phyloP scores from a whole-genome alignment of 2,329 filamentous ascomycete species.

The Rutstroemia sp. region DNA sequence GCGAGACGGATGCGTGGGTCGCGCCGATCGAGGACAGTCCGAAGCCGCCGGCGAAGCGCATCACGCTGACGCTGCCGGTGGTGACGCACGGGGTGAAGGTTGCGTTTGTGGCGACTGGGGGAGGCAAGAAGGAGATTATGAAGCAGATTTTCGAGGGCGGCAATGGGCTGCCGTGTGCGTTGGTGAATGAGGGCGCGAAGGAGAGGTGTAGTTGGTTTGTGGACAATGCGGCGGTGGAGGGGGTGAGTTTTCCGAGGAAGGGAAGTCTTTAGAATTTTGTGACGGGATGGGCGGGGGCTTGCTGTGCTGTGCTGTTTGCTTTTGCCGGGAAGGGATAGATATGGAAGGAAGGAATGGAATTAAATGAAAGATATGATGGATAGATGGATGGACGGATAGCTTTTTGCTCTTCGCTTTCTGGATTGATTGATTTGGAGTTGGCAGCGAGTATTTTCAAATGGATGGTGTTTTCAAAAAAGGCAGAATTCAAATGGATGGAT shows the following conservation, averaged over 20 bases:
- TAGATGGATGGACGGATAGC: background rate
- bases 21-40: constrained; percentile 87
- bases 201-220: constrained; percentile 95
- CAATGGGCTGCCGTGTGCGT: constrained; percentile 68
- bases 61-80: constrained; percentile 88
- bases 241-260: constrained; percentile 72
- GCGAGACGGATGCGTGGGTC: constrained; percentile 87
- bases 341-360: too few species aligned
- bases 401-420: background rate
- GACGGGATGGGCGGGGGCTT: too few species aligned
- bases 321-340: background rate
- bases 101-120: constrained; percentile 87
- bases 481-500: background rate
- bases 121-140: constrained; percentile 82
- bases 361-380: too few species aligned
- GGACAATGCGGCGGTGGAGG: constrained; percentile 77
- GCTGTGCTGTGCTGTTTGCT: too few species aligned
- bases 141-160: constrained; percentile 84
- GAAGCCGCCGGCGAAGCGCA: constrained; percentile 84
- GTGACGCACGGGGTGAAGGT: constrained; percentile 80
- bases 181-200: constrained; percentile 78
- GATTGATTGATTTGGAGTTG: background rate
- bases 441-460: background rate
- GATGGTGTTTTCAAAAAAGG: background rate
- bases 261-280: constrained; percentile 45